phyloP scores from a whole-genome alignment of 768 basidiomycete species.

The Tulasnella sp. region DNA sequence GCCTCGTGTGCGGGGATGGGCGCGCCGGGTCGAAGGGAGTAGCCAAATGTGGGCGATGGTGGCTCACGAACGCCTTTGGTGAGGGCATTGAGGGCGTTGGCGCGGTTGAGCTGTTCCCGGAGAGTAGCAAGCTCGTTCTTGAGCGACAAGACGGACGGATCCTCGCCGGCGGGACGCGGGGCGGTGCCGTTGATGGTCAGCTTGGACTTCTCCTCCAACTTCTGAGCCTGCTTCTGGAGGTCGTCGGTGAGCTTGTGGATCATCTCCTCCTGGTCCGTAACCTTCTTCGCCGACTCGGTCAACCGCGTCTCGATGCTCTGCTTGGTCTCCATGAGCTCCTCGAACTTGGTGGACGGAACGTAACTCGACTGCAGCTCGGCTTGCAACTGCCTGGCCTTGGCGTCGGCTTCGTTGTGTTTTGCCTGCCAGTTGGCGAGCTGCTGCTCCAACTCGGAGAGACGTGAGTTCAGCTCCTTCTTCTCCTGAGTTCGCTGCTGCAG shows the following conservation, averaged over 20 bases:
- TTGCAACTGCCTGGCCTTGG: constrained; percentile 68
- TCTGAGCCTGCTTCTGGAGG: constrained; percentile 63
- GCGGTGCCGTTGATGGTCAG: constrained; percentile 55
- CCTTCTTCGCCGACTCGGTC: constrained; percentile 69
- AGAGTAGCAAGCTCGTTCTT: constrained; percentile 89
- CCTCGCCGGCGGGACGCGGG: constrained; percentile 71
- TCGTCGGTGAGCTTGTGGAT: constrained; percentile 81
- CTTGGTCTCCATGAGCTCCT: constrained; percentile 71
- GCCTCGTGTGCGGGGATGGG: constrained; percentile 50
- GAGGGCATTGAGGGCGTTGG: constrained; percentile 86
- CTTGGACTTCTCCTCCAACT: constrained; percentile 73
- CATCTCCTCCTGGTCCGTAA: constrained; percentile 75
- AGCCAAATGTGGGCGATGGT: constrained; percentile 63
- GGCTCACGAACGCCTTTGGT: constrained; percentile 68
- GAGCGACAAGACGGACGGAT: constrained; percentile 78
- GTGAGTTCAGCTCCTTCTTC: constrained; percentile 79
- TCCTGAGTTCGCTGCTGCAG: constrained; percentile 88
- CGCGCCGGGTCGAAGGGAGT: constrained; percentile 66
- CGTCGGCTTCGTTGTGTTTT: constrained; percentile 83
- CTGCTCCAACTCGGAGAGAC: constrained; percentile 73
- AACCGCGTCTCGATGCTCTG: constrained; percentile 73
- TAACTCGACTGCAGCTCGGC: constrained; percentile 65
- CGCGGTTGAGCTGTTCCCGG: constrained; percentile 91
- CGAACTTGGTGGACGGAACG: constrained; percentile 64
- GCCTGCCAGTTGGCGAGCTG: constrained; percentile 81